Evolutionary conservation across 2,329 filamentous ascomycete species (phyloP), one percentile per base, ranked within the genome.

Genomic region (Thelonectria discophora): DNA sequence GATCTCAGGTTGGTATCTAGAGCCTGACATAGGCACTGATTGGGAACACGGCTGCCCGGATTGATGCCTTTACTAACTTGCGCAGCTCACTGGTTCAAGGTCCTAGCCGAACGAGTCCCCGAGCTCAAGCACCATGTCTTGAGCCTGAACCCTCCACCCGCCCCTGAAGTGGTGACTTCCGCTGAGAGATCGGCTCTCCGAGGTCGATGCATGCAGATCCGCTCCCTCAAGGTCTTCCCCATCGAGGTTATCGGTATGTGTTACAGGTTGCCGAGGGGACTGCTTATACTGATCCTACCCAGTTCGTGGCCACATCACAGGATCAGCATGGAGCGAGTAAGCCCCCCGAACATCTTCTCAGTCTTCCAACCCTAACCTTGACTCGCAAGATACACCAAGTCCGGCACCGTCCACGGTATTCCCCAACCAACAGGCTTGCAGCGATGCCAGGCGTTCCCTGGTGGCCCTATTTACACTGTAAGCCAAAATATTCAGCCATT

Each of bases 271-370:
- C 17, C 52, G 17, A 40, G n/a, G 45, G 39, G 27, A 30, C 27
- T 30, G 49, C 17, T n/a, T 17, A 12, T 4, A 47, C 42, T 66
- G 45, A 65, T 45, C 32, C 34, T 3, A 12, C 6, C 71, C 72
- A 40, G 91, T 96, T n/a, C 88, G 93, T 60, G 93, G 93, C 68
- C 97, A 97, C 80, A 88, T 97, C 74, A 93, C 93, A 6, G 93
- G 93, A 45, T 91, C 88, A 47, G 93, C 91, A 0, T 97, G 92
- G 90, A 83, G 83, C 40, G 93, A 97, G 80, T 75, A 70, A 62
- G 45, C 13, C 18, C 20, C 11, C 13, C 20, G 1, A 13, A 11
- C 50, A 37, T 10, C 21, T 3, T 13, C n/a, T 15, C 5, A 18
- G n/a, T 39, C 21, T 21, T 65, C 5, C 7, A 18, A 21, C 47